Evolutionary conservation across 1,139 yeast genomes (phyloP).

Genomic region (Arxiozyma telluris): DNA sequence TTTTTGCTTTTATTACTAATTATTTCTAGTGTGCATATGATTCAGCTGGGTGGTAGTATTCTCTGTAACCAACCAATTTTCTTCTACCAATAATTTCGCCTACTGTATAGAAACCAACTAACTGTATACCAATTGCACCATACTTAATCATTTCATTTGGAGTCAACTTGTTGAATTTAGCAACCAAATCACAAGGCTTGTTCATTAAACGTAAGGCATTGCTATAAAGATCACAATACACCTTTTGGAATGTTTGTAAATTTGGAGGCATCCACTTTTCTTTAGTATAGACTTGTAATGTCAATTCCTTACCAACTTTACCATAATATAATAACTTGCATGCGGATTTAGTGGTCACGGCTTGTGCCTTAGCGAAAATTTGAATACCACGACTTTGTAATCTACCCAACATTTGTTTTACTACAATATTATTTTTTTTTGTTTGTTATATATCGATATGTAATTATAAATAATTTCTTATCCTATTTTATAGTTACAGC

Average conservation of each 20-base stretch:
- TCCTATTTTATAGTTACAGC: background rate
- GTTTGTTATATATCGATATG: too few species aligned
- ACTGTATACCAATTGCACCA: slow-evolving; percentile 72
- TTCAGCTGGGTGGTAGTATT: slow-evolving; percentile 1
- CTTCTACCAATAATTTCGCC: slow-evolving; percentile 98
- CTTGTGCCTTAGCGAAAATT: slow-evolving; percentile 11
- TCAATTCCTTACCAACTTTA: slow-evolving; percentile 80
- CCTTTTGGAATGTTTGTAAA: slow-evolving; percentile 65
- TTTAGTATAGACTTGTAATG: slow-evolving; percentile 80
- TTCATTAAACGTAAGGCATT: slow-evolving; percentile 36
- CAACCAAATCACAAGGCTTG: slow-evolving; percentile 36
- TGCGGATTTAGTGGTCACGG: slow-evolving; percentile 38
- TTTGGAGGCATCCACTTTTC: slow-evolving; percentile 94
- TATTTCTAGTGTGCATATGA: background rate
- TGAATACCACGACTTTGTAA: slow-evolving; percentile 2
- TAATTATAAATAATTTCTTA: too few species aligned
- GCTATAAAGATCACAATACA: slow-evolving; percentile 49
- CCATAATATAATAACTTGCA: slow-evolving; percentile 71
- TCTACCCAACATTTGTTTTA: slow-evolving; percentile 1
- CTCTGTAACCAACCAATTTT: slow-evolving; percentile 66
- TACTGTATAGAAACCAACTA: slow-evolving; percentile 82
- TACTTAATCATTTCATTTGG: slow-evolving; percentile 57
- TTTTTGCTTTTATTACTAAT: background rate
- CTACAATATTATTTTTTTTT: too few species aligned
- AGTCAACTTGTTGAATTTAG: slow-evolving; percentile 34